A percentile compares a stretch with the other conserved stretches of the same genome.
Conservation (phyloP, 176 grass and related monocot species). For the Paspalum vaginatum region DNA sequence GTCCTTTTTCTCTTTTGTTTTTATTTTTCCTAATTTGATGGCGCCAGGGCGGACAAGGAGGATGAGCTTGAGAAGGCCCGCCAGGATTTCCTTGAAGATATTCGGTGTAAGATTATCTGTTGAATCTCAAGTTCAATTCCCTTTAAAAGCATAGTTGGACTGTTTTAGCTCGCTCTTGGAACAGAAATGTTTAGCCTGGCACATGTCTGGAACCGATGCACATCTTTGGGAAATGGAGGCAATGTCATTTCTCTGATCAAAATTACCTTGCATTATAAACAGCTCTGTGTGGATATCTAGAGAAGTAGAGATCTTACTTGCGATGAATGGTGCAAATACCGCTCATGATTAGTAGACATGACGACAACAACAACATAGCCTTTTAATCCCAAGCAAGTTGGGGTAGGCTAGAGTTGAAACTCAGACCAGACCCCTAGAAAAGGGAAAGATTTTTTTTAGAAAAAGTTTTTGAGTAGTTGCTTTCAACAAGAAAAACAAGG, state of each 20-base stretch:
- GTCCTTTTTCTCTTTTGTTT: background rate
- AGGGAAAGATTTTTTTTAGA: too few species aligned
- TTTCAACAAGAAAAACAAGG: too few species aligned
- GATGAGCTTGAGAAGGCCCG: slow-evolving; percentile 37
- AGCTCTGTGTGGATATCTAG: background rate
- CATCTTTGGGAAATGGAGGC: background rate
- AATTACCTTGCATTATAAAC: background rate
- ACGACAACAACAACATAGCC: too few species aligned
- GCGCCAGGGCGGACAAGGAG: slow-evolving; percentile 44
- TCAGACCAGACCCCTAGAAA: too few species aligned
- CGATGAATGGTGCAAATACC: too few species aligned
- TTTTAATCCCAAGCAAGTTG: too few species aligned
- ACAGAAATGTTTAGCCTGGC: background rate
- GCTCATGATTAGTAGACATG: too few species aligned
- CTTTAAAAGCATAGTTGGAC: background rate
- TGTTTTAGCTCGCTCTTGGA: slow-evolving; percentile 1
- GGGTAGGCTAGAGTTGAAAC: too few species aligned
- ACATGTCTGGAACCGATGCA: background rate
- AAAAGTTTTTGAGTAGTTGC: too few species aligned
- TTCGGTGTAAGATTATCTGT: slow-evolving; percentile 35
- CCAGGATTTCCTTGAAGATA: slow-evolving; percentile 38
- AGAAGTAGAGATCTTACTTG: too few species aligned
- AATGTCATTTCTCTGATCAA: background rate
- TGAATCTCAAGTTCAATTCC: background rate
- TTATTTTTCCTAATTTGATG: slow-evolving; percentile 11